phyloP scores from a whole-genome alignment of 2,329 filamentous ascomycete species.

The Albifimbria verrucaria region DNA sequence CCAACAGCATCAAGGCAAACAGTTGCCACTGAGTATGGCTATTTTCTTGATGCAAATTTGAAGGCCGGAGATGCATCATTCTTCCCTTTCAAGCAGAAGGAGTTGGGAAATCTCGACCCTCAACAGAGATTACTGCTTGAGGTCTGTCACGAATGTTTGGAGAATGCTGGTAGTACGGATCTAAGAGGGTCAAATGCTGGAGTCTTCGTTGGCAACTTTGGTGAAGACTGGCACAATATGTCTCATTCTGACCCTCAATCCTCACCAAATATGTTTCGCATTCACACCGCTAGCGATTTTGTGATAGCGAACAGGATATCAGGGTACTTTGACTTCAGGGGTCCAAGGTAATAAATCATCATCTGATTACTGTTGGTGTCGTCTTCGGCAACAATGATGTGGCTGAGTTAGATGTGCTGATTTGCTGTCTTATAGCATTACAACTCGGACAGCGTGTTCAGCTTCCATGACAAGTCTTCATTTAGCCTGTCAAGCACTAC shows the following conservation, averaged over 20 bases:
- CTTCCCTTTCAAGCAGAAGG: background rate
- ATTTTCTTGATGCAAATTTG: slow-evolving; percentile 20
- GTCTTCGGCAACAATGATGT: too few relatives aligned
- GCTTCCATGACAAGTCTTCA: slow-evolving; percentile 24
- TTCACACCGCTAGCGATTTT: slow-evolving; percentile 15
- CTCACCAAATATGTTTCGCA: slow-evolving; percentile 3
- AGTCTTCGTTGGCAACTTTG: slow-evolving; percentile 9
- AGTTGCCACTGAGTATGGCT: slow-evolving; percentile 15
- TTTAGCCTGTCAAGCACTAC: slow-evolving; percentile 20
- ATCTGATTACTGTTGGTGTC: background rate
- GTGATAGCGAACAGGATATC: slow-evolving; percentile 19
- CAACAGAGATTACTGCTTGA: slow-evolving; percentile 27
- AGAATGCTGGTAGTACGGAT: slow-evolving; percentile 8
- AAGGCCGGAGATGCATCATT: slow-evolving; percentile 3
- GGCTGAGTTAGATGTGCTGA: too few relatives aligned
- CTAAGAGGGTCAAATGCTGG: slow-evolving; percentile 6
- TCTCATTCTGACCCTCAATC: background rate
- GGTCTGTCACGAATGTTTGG: slow-evolving; percentile 23
- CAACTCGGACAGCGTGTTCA: slow-evolving; percentile 29
- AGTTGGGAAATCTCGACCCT: slow-evolving; percentile 17
- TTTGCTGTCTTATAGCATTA: background rate
- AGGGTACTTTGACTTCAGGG: slow-evolving; percentile 10
- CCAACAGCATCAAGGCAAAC: slow-evolving; percentile 5
- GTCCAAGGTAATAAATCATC: slow-evolving; percentile 4
- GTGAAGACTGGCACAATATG: slow-evolving; percentile 6